phyloP scores from a whole-genome alignment of 2,329 filamentous ascomycete species.

The Arthrobotrys pseudoclavata region DNA sequence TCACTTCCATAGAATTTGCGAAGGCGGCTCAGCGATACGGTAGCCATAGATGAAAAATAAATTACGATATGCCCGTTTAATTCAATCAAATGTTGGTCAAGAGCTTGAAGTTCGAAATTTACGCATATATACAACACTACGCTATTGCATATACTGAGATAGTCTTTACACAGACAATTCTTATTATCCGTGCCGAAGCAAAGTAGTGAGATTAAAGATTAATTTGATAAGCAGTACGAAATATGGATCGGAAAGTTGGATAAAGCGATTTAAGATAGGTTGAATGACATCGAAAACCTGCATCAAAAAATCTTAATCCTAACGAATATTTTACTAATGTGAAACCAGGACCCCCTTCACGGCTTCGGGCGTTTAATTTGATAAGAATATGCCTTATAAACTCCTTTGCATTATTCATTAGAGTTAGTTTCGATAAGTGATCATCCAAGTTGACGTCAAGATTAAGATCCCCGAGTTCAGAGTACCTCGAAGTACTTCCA shows the following conservation, averaged over 20 bases:
- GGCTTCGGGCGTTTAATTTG: neutral
- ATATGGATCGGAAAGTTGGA: neutral
- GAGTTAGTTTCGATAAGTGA: slow-evolving; percentile 7
- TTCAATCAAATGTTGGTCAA: neutral
- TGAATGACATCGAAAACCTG: neutral
- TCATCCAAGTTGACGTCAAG: neutral
- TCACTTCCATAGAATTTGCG: neutral
- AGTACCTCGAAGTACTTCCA: slow-evolving; percentile 42
- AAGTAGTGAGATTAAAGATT: neutral
- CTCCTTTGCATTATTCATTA: slow-evolving; percentile 15
- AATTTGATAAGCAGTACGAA: slow-evolving; percentile 4
- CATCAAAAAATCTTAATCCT: neutral
- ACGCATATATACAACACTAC: neutral
- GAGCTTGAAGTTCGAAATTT: neutral
- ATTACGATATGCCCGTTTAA: neutral
- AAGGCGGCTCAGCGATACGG: neutral
- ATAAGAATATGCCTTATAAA: slow-evolving; percentile 14
- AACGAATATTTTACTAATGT: slow-evolving; percentile 38
- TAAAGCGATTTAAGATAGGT: neutral
- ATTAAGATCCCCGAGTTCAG: neutral
- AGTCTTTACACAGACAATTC: neutral
- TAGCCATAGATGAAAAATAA: neutral
- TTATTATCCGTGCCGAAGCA: neutral
- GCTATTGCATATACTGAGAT: neutral
- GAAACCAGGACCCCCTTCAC: slow-evolving; percentile 11